Conservation (phyloP, 176 grass and related monocot species). For the Phoenix dactylifera region DNA sequence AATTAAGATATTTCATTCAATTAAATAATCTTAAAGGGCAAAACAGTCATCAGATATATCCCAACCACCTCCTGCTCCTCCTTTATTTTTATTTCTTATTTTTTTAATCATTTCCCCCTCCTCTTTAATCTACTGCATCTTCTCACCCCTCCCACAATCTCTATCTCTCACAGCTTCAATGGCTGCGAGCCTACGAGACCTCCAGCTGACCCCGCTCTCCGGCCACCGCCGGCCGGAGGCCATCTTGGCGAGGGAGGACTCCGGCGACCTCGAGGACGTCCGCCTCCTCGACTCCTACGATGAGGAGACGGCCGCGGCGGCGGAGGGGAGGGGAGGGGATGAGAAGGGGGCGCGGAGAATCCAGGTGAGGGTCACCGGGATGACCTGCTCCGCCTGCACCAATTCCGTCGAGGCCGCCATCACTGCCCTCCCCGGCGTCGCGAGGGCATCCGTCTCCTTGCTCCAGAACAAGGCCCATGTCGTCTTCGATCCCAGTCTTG, state of each 20-base stretch:
- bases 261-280: constrained; percentile 72
- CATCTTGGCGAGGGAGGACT: constrained; percentile 7
- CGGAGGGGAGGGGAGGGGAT: neutral
- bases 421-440: constrained; percentile 38
- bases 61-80: no score
- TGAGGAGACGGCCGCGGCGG: constrained; percentile 32
- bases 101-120: no score
- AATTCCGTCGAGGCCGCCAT: constrained; percentile 72
- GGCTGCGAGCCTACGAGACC: constrained; percentile 36
- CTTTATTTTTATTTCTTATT: no score
- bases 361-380: constrained; percentile 67
- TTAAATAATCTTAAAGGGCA: no score
- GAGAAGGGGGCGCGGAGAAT: constrained; percentile 34
- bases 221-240: neutral
- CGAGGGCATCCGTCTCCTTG: constrained; percentile 52
- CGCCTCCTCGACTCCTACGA: constrained; percentile 63
- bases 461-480: constrained; percentile 82
- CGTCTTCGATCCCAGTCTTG: constrained; percentile 70
- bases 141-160: no score
- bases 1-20: no score
- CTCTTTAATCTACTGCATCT: no score
- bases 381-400: constrained; percentile 95
- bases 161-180: constrained; percentile 5
- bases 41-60: no score
- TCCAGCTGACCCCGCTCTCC: constrained; percentile 55